Base-by-base conservation (phyloP, 2,329 filamentous ascomycete genomes). In the Calonectria crousiana region DNA sequence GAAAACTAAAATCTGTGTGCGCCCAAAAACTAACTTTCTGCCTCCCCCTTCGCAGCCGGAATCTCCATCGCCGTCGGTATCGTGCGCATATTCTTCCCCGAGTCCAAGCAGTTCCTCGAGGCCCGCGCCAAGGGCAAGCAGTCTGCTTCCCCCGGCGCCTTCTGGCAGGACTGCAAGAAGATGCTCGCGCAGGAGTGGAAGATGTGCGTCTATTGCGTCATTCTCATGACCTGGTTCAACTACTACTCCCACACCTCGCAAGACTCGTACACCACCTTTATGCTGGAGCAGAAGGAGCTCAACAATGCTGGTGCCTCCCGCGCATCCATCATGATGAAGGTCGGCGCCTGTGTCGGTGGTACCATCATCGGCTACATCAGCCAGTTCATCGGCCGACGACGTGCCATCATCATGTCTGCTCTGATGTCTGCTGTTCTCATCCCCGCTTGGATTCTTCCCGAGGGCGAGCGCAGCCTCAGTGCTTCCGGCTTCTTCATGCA, bases 301-400 rank as follows among this genome's bases (percentile, higher is more conserved):
- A 80, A 88, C 69, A 93, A 94, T 79, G 81, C 86, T 1, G 88
- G 88, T 0, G 93, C 94, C 6, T 93, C 90, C 10, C 91, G 93
- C n/a, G 93, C 93, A 20, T 93, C 91, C n/a, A 95, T 96, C 78
- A 84, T 96, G 73, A 95, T 95, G 92, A 95, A 95, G 85, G 92
- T 90, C 1, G 94, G 94, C 32, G 93, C 94, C 53, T 94, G 93
- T 78, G 90, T 95, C 1, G 94, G 93, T 41, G 93, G 93, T 32
- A 93, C 92, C 52, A 90, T 93, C 74, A 90, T 94, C 73, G 95
- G 94, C 28, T 96, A 95, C 82, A 79, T 92, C 10, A 95, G 92
- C 10, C 94, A 96, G 81, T 95, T 92, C 81, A 85, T 95, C 62
- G 95, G 94, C 18, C 93, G 94, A 41, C 92, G 94, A 32, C 89